phyloP scores from a whole-genome alignment of 257 asterid species.

The Anisodus acutangulus region DNA sequence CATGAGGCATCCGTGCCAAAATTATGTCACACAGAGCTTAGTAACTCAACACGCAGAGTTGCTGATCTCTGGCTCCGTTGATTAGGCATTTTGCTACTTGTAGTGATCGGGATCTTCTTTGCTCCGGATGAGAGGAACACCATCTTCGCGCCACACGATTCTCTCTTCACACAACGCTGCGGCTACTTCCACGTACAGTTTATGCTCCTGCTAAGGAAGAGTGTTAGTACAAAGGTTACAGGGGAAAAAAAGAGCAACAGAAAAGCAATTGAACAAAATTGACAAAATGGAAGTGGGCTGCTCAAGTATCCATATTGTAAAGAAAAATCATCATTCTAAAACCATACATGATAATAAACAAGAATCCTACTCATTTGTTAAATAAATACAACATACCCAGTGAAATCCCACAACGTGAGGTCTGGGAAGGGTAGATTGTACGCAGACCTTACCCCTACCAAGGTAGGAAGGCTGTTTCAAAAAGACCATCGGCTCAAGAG shows the following conservation, averaged over 20 bases:
- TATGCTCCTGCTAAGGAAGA: conserved; percentile 60
- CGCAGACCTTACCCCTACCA: too few species aligned
- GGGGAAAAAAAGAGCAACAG: neutral
- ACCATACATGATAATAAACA: neutral
- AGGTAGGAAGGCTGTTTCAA: too few species aligned
- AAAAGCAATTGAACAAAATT: neutral
- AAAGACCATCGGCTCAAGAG: too few species aligned
- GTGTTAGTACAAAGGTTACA: neutral
- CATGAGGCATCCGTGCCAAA: neutral
- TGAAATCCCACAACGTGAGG: neutral
- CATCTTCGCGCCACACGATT: conserved; percentile 73
- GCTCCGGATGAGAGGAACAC: conserved; percentile 71
- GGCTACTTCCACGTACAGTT: conserved; percentile 61
- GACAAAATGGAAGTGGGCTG: too few species aligned
- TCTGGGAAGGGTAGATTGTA: too few species aligned
- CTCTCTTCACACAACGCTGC: conserved; percentile 74
- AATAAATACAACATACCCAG: neutral
- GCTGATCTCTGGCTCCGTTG: neutral
- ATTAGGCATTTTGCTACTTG: conserved; percentile 30
- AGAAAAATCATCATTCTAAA: too few species aligned
- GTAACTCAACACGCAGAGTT: neutral
- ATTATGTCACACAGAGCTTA: neutral
- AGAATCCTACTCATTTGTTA: neutral
- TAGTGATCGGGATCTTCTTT: conserved; percentile 52
- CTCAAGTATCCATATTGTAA: too few species aligned